A percentile compares a stretch with the other conserved stretches of the same genome.
Evolutionary conservation across 1,284 basidiomycete genomes (phyloP).

Genomic region (Ceratobasidium papillatum): DNA sequence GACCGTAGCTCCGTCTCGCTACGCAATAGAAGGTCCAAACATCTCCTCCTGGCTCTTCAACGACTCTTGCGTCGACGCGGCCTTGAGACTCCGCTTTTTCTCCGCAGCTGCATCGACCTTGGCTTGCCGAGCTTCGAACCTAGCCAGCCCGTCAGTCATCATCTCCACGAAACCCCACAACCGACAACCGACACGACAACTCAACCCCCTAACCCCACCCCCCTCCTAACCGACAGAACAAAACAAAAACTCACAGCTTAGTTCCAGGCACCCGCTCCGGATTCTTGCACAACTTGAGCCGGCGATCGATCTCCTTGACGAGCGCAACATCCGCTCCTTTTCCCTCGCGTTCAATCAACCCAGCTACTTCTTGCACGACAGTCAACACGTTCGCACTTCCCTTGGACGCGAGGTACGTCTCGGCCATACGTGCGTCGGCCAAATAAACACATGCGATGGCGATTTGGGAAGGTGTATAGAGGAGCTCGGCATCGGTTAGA

Average conservation of each 20-base stretch:
- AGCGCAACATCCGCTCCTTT: constrained; percentile 76
- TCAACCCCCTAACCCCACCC: background rate
- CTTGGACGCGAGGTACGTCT: constrained; percentile 71
- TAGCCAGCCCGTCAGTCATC: constrained; percentile 3
- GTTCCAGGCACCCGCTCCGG: constrained; percentile 92
- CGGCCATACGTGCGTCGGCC: constrained; percentile 67
- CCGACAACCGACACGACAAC: background rate
- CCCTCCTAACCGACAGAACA: background rate
- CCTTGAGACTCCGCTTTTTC: constrained; percentile 30
- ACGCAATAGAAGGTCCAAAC: constrained; percentile 33
- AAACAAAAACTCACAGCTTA: constrained; percentile 63
- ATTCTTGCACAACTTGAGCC: constrained; percentile 87
- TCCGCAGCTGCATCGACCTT: constrained; percentile 25
- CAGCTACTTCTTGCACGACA: constrained; percentile 64
- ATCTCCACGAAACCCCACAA: background rate
- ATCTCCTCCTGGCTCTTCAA: constrained; percentile 30
- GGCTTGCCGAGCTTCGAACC: constrained; percentile 33
- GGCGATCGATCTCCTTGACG: constrained; percentile 86
- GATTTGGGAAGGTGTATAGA: constrained; percentile 93
- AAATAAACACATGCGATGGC: constrained; percentile 84
- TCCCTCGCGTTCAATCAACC: constrained; percentile 66
- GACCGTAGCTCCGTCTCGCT: background rate
- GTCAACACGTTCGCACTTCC: constrained; percentile 49
- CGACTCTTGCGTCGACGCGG: constrained; percentile 21
- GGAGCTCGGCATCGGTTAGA: constrained; percentile 90